Percentiles rank a stretch among this genome's conserved stretches.
Conservation (phyloP, 768 basidiomycete species). For the Neoboletus brunneissimus region DNA sequence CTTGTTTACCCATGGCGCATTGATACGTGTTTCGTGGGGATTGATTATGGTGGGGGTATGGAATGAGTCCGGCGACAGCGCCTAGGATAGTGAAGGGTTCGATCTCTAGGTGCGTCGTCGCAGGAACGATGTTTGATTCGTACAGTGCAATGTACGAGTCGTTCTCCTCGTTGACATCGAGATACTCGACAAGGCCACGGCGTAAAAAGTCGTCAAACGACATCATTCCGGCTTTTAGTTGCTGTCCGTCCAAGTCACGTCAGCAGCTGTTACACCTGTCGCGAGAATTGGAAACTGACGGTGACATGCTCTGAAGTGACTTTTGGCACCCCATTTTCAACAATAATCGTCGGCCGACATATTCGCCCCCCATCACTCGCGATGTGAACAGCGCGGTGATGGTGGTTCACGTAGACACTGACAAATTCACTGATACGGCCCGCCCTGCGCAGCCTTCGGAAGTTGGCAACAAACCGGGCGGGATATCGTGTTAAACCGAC, state of each 20-base stretch:
- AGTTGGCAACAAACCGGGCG: constrained; percentile 80
- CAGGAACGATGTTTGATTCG: constrained; percentile 76
- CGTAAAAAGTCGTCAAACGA: constrained; percentile 93
- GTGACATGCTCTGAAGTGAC: constrained; percentile 78
- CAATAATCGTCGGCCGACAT: constrained; percentile 96
- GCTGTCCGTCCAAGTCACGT: constrained; percentile 38
- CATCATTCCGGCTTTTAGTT: constrained; percentile 73
- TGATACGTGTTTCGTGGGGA: constrained; percentile 99
- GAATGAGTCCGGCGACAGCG: constrained; percentile 96
- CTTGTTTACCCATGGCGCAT: constrained; percentile 99
- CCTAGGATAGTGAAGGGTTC: constrained; percentile 98
- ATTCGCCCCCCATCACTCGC: constrained; percentile 97
- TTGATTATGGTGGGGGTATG: constrained; percentile 99
- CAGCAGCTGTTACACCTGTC: constrained; percentile 1
- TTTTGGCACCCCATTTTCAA: constrained; percentile 73
- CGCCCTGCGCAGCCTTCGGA: constrained; percentile 89
- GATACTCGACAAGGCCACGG: constrained; percentile 92
- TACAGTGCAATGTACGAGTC: constrained; percentile 95
- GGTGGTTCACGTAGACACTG: constrained; percentile 92
- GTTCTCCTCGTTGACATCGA: constrained; percentile 99
- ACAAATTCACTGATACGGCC: constrained; percentile 95
- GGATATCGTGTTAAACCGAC: constrained; percentile 90
- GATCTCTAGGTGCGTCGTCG: constrained; percentile 95
- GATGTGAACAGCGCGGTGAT: constrained; percentile 92
- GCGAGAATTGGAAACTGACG: constrained; percentile 38